phyloP scores from a whole-genome alignment of 177 flowering plant genomes.

The Vitis hybrid region DNA sequence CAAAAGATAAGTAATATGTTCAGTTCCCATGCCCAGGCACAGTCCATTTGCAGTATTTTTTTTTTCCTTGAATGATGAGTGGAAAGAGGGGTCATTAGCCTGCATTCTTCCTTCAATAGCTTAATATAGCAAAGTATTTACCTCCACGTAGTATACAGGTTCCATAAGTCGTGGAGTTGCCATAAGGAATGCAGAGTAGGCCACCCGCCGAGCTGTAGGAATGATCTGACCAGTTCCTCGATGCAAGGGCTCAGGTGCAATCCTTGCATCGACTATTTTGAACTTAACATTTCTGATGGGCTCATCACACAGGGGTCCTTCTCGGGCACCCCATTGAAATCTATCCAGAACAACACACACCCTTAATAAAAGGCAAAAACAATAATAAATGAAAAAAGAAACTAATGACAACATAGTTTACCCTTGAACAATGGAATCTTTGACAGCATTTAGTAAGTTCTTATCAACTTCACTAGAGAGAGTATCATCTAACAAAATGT shows the following conservation, averaged over 20 bases:
- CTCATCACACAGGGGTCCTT: conserved; percentile 99
- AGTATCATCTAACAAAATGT: conserved; percentile 72
- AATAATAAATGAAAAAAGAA: neutral
- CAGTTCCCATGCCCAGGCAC: too few species aligned
- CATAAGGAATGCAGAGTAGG: conserved; percentile 96
- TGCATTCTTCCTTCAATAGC: neutral
- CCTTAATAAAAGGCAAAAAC: neutral
- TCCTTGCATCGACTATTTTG: conserved; percentile 95
- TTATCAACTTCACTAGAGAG: conserved; percentile 82
- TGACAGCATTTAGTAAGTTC: conserved; percentile 63
- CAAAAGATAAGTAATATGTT: too few species aligned
- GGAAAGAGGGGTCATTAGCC: neutral
- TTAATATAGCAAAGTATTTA: conserved; percentile 10
- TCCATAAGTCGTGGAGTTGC: conserved; percentile 99
- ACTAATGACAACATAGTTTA: conserved; percentile 18
- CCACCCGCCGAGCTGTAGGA: conserved; percentile 98
- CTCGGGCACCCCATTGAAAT: conserved; percentile 99
- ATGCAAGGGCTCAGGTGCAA: conserved; percentile 90
- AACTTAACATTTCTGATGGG: conserved; percentile 97
- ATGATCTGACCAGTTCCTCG: conserved; percentile 97
- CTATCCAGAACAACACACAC: conserved; percentile 32
- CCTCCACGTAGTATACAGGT: conserved; percentile 97
- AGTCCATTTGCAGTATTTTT: too few species aligned
- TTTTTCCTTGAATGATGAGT: too few species aligned
- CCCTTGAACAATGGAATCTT: conserved; percentile 88